phyloP scores from a whole-genome alignment of 129 eudicot species.

The Chrysanthemum lavandulifolium region DNA sequence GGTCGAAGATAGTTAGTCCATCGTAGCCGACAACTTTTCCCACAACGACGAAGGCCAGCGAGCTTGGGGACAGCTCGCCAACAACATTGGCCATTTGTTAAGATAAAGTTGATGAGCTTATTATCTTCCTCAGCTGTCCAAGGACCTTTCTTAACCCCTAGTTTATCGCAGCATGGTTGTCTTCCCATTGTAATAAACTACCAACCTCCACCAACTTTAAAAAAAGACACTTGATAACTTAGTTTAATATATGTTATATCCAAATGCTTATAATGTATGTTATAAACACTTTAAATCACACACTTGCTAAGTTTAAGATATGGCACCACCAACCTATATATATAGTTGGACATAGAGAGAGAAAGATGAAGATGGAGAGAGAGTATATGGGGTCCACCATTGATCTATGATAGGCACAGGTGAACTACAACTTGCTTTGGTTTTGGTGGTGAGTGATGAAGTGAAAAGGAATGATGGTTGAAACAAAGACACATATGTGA shows the following conservation, averaged over 20 bases:
- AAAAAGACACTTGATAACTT: slow-evolving; percentile 4
- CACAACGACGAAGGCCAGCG: slow-evolving; percentile 91
- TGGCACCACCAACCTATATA: slow-evolving; percentile 56
- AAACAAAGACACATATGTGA: slow-evolving; percentile 42
- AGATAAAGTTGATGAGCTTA: slow-evolving; percentile 79
- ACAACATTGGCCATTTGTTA: slow-evolving; percentile 95
- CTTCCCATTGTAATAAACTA: slow-evolving; percentile 60
- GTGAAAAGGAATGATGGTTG: slow-evolving; percentile 53
- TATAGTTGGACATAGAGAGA: slow-evolving; percentile 36
- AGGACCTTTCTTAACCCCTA: slow-evolving; percentile 99
- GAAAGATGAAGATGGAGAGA: slow-evolving; percentile 22
- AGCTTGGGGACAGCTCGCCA: slow-evolving; percentile 99
- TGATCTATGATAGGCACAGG: slow-evolving; percentile 54
- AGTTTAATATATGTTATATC: not conserved
- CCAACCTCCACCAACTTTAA: not conserved
- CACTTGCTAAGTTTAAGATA: slow-evolving; percentile 33
- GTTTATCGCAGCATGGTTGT: slow-evolving; percentile 96
- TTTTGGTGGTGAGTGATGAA: slow-evolving; percentile 43
- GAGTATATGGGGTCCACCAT: slow-evolving; percentile 45
- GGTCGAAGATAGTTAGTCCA: slow-evolving; percentile 99
- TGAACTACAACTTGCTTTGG: slow-evolving; percentile 59
- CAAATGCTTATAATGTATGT: slow-evolving; percentile 16
- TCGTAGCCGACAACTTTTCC: slow-evolving; percentile 94
- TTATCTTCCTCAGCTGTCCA: slow-evolving; percentile 99
- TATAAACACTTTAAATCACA: slow-evolving; percentile 11